phyloP scores from a whole-genome alignment of 83 land plant species.

The Thuja plicata region DNA sequence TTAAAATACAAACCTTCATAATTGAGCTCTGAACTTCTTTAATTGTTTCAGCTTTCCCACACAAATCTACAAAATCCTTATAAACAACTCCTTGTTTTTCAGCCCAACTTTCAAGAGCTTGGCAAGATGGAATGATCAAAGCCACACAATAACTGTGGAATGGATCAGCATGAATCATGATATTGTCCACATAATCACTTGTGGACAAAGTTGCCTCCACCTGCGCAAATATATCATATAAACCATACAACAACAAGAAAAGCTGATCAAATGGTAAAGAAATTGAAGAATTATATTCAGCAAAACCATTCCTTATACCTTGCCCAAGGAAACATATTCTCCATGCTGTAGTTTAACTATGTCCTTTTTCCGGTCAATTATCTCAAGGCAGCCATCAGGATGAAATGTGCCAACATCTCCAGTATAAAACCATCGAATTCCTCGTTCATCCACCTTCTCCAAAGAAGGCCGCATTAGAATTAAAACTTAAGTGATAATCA shows the following conservation, averaged over 20 bases:
- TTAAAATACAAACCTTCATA: conserved; percentile 44
- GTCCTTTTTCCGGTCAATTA: conserved; percentile 94
- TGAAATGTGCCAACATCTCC: conserved; percentile 93
- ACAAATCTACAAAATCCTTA: conserved; percentile 53
- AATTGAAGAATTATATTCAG: not conserved
- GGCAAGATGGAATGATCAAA: conserved; percentile 56
- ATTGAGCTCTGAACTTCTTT: conserved; percentile 68
- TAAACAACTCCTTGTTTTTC: conserved; percentile 40
- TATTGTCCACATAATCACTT: conserved; percentile 78
- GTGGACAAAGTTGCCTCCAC: conserved; percentile 73
- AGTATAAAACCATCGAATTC: conserved; percentile 92
- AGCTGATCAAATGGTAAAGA: not conserved
- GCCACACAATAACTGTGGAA: conserved; percentile 81
- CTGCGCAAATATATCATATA: conserved; percentile 40
- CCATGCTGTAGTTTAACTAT: conserved; percentile 96
- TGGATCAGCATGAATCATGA: conserved; percentile 90
- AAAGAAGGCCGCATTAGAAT: not conserved
- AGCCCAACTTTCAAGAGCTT: conserved; percentile 74
- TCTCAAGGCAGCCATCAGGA: conserved; percentile 93
- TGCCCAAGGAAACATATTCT: conserved; percentile 94
- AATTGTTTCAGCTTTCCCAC: conserved; percentile 55
- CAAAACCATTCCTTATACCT: conserved; percentile 41
- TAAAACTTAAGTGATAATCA: not conserved
- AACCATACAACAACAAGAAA: not conserved
- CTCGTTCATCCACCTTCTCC: conserved; percentile 80